A percentile compares a stretch with the other conserved stretches of the same genome.
Evolutionary conservation across 345 rosid genomes (phyloP).

Genomic region (Eutrema yunnanense): DNA sequence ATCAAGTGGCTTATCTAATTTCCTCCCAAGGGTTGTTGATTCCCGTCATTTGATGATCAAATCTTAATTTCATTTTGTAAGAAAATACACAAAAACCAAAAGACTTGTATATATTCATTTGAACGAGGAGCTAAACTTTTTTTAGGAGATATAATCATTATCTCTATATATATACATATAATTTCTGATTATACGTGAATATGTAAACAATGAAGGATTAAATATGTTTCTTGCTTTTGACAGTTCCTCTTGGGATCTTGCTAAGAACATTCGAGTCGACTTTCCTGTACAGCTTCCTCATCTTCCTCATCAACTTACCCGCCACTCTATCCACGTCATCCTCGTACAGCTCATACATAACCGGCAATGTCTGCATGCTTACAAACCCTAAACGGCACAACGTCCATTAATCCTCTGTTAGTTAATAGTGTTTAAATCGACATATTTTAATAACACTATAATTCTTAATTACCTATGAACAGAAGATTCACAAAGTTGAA

Average conservation of each 20-base stretch:
- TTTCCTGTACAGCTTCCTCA: slow-evolving; percentile 39
- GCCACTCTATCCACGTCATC: slow-evolving; percentile 51
- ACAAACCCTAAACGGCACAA: slow-evolving; percentile 37
- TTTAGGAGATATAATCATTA: not conserved
- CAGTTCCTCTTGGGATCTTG: slow-evolving; percentile 80
- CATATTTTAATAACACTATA: not conserved
- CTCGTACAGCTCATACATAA: slow-evolving; percentile 56
- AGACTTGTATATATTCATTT: not conserved
- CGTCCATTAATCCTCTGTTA: not conserved
- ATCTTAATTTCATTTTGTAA: not conserved
- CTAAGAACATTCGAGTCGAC: slow-evolving; percentile 56
- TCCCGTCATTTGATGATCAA: not conserved
- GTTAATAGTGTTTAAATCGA: not conserved
- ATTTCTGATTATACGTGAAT: not conserved
- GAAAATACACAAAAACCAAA: not conserved
- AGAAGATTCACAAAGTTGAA: slow-evolving; percentile 74
- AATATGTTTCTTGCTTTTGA: slow-evolving; percentile 46
- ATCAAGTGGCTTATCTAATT: not conserved
- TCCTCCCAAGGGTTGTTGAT: not conserved
- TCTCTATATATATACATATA: not conserved
- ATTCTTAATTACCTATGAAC: slow-evolving; percentile 48
- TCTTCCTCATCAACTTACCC: slow-evolving; percentile 26
- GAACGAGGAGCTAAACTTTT: not conserved
- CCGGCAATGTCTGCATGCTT: slow-evolving; percentile 57
- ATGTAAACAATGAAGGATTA: slow-evolving; percentile 14